Conservation (phyloP, 2,329 filamentous ascomycete species). For the Seiridium unicorne region DNA sequence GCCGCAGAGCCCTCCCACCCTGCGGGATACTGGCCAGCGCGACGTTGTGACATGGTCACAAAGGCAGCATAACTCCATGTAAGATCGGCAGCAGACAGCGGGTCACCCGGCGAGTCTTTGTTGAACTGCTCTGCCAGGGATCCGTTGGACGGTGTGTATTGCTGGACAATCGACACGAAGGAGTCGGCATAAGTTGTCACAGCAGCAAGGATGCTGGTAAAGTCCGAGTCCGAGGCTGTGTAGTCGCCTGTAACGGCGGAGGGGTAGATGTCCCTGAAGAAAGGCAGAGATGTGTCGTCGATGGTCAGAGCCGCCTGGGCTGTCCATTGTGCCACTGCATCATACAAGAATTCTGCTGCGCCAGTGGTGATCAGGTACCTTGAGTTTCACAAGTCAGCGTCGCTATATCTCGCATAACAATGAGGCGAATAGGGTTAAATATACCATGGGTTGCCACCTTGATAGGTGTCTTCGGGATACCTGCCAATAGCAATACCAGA, state of each 20-base stretch:
- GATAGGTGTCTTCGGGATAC: slow-evolving; percentile 52
- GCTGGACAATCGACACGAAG: slow-evolving; percentile 45
- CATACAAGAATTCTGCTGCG: slow-evolving; percentile 58
- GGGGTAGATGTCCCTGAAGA: slow-evolving; percentile 53
- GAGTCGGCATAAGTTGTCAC: slow-evolving; percentile 54
- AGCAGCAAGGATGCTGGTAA: slow-evolving; percentile 41
- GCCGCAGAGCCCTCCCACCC: slow-evolving; percentile 22
- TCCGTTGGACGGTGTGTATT: slow-evolving; percentile 47
- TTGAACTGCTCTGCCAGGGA: slow-evolving; percentile 48
- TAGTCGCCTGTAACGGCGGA: slow-evolving; percentile 47
- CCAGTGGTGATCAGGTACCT: slow-evolving; percentile 51
- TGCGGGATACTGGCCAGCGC: slow-evolving; percentile 29
- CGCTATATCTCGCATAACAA: neutral
- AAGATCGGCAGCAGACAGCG: slow-evolving; percentile 47
- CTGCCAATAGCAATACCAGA: slow-evolving; percentile 42
- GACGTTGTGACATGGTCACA: slow-evolving; percentile 41
- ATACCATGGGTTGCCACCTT: slow-evolving; percentile 55
- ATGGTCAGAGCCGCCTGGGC: slow-evolving; percentile 44
- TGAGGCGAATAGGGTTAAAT: neutral
- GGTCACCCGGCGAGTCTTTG: slow-evolving; percentile 32
- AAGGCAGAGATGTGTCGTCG: slow-evolving; percentile 49
- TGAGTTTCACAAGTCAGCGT: neutral
- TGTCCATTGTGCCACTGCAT: slow-evolving; percentile 54
- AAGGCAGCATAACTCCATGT: slow-evolving; percentile 73
- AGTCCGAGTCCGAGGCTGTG: slow-evolving; percentile 33